A percentile compares a stretch with the other conserved stretches of the same genome.
phyloP scores from a whole-genome alignment of 495 filamentous ascomycete species.

The Achaetomiella virescens region DNA sequence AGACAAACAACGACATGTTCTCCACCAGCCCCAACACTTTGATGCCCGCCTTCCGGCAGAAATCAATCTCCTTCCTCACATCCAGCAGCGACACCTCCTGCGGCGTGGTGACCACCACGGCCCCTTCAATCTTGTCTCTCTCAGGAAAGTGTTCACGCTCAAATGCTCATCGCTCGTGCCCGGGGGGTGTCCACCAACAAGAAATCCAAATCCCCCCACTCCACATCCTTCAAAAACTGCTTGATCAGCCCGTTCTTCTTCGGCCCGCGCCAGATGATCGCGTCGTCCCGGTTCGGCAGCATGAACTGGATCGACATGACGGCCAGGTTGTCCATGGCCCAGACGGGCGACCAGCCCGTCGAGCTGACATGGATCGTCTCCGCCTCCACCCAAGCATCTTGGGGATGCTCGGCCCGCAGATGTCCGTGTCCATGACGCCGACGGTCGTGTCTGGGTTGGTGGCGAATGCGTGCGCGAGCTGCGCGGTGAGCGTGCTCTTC shows the following conservation, averaged over 20 bases:
- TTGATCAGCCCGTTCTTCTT: conserved; percentile 99
- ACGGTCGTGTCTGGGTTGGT: conserved; percentile 66
- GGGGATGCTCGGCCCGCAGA: conserved; percentile 88
- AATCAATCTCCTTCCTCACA: conserved; percentile 94
- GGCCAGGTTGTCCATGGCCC: conserved; percentile 83
- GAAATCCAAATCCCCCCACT: conserved; percentile 93
- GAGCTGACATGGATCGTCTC: conserved; percentile 84
- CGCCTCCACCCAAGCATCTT: conserved; percentile 97
- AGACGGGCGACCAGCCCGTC: conserved; percentile 86
- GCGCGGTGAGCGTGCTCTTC: conserved; percentile 83
- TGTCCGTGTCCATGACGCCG: conserved; percentile 95
- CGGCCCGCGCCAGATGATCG: conserved; percentile 92
- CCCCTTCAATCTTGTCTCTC: conserved; percentile 86
- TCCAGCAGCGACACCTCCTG: conserved; percentile 92
- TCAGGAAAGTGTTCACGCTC: conserved; percentile 80
- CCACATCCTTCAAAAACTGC: conserved; percentile 93
- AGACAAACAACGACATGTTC: conserved; percentile 97
- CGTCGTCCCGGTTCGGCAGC: conserved; percentile 86
- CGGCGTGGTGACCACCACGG: conserved; percentile 87
- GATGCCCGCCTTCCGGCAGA: conserved; percentile 92
- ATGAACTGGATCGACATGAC: conserved; percentile 98
- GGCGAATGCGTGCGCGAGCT: conserved; percentile 84
- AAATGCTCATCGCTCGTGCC: conserved; percentile 94
- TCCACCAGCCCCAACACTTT: conserved; percentile 83
- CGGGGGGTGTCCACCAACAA: conserved; percentile 92